Percentiles rank a stretch among this genome's conserved stretches.
These are phyloP conservation scores for Sclerotinia trifoliorum DNA, from an alignment of 2,329 filamentous ascomycete genomes.

Conservation along the genomic window DNA sequence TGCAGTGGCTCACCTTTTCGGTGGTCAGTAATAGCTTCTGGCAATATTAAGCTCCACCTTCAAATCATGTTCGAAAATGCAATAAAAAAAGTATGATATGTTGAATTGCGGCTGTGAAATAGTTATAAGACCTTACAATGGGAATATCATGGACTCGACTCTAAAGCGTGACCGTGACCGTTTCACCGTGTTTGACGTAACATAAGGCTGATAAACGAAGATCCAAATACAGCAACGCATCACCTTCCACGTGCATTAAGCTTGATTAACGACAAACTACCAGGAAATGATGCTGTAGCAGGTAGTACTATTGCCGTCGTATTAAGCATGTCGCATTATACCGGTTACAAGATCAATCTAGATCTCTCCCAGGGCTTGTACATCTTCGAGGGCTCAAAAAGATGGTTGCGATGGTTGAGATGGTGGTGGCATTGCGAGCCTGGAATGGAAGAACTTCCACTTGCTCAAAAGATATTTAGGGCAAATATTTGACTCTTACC, in stretches of 20 bases:
- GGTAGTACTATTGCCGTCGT: slow-evolving; percentile 39
- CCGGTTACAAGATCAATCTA: slow-evolving; percentile 30
- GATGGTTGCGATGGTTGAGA: slow-evolving; percentile 34
- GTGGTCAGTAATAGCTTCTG: too few relatives aligned
- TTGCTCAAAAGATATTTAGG: not conserved
- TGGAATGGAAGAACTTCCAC: not conserved
- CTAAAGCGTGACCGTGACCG: too few relatives aligned
- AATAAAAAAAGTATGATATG: too few relatives aligned
- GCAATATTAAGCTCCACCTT: too few relatives aligned
- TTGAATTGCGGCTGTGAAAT: too few relatives aligned
- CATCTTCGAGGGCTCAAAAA: slow-evolving; percentile 39
- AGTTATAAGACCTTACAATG: too few relatives aligned
- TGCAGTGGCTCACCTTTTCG: too few relatives aligned
- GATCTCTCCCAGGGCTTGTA: slow-evolving; percentile 30
- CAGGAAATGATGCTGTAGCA: slow-evolving; percentile 31
- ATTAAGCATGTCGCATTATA: slow-evolving; percentile 37
- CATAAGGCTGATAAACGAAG: not conserved
- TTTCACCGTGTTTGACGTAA: too few relatives aligned
- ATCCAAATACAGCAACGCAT: slow-evolving; percentile 28
- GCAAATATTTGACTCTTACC: too few relatives aligned
- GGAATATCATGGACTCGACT: too few relatives aligned
- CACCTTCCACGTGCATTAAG: slow-evolving; percentile 37
- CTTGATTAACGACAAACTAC: slow-evolving; percentile 38
- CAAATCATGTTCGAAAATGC: too few relatives aligned
- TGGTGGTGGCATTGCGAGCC: slow-evolving; percentile 30